Conservation (phyloP, 192 early-diverging fungal genomes). For the Linnemannia zychae region DNA sequence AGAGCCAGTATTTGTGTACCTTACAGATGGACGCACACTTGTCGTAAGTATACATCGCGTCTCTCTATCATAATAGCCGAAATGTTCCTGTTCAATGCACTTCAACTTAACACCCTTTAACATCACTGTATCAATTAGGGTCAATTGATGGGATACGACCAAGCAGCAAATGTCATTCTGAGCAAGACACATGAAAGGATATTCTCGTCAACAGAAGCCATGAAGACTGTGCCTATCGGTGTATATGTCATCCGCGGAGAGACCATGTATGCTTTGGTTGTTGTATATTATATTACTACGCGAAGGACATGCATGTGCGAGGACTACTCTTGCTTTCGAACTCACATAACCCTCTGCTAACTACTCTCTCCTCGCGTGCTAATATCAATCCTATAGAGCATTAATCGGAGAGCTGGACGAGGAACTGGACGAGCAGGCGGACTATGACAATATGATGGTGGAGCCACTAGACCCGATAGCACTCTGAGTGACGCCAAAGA, state of each 20-base stretch:
- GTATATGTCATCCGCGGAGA: constrained; percentile 53
- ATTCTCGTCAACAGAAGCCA: constrained; percentile 41
- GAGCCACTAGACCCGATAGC: constrained; percentile 44
- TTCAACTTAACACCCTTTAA: not conserved
- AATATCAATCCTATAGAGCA: constrained; percentile 11
- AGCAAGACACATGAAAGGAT: constrained; percentile 47
- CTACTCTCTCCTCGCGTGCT: not conserved
- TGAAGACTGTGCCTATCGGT: constrained; percentile 49
- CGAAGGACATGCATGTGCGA: too few species aligned
- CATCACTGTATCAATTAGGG: constrained; percentile 14
- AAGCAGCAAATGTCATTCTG: constrained; percentile 48
- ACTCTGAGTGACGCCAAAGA: constrained; percentile 8
- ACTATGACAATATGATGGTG: constrained; percentile 44
- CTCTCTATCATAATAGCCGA: not conserved
- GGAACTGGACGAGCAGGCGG: constrained; percentile 41
- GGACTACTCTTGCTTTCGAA: too few species aligned
- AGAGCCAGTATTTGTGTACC: constrained; percentile 50
- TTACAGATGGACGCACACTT: constrained; percentile 41
- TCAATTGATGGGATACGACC: constrained; percentile 44
- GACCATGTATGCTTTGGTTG: constrained; percentile 25
- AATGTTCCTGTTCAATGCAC: not conserved
- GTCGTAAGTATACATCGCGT: constrained; percentile 24
- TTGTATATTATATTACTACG: too few species aligned
- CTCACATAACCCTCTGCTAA: not conserved
- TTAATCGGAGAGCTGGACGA: constrained; percentile 48